phyloP scores from a whole-genome alignment of 2,329 filamentous ascomycete species.

The Aschersonia sp. region DNA sequence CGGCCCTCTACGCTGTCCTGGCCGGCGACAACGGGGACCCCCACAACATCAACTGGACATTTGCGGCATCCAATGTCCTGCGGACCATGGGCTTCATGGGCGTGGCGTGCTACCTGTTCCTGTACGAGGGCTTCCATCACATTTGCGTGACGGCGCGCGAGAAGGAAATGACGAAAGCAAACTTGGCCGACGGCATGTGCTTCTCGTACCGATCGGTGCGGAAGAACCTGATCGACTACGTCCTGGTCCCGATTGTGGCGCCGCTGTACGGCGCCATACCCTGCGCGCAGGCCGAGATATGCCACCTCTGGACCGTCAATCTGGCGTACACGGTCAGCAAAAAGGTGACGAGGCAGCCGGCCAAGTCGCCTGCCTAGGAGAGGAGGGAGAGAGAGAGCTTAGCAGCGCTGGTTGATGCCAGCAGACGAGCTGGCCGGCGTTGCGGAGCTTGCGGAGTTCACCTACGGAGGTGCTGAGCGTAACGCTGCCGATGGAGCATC shows the following conservation, averaged over 20 bases:
- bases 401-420: too few species aligned
- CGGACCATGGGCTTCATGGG: slow-evolving; percentile 47
- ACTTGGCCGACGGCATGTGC: slow-evolving; percentile 48
- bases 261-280: slow-evolving; percentile 55
- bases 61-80: slow-evolving; percentile 43
- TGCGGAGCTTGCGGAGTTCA: too few species aligned
- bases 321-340: slow-evolving; percentile 59
- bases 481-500: too few species aligned
- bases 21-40: slow-evolving; percentile 35
- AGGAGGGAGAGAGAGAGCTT: background rate
- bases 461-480: too few species aligned
- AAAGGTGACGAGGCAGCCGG: slow-evolving; percentile 43
- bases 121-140: slow-evolving; percentile 55
- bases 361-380: slow-evolving; percentile 3
- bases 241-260: slow-evolving; percentile 52
- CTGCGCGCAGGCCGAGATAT: slow-evolving; percentile 50
- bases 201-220: slow-evolving; percentile 44
- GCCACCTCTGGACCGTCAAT: slow-evolving; percentile 55
- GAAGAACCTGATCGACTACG: slow-evolving; percentile 46
- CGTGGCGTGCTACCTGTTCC: slow-evolving; percentile 46
- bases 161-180: slow-evolving; percentile 51
- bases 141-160: slow-evolving; percentile 45
- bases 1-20: slow-evolving; percentile 42
- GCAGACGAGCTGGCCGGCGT: too few species aligned
- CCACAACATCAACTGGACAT: slow-evolving; percentile 41